Evolutionary conservation across 2,329 filamentous ascomycete genomes (phyloP), one percentile per base, ranked within the genome.

Genomic region (Pleoardoris graminearum): DNA sequence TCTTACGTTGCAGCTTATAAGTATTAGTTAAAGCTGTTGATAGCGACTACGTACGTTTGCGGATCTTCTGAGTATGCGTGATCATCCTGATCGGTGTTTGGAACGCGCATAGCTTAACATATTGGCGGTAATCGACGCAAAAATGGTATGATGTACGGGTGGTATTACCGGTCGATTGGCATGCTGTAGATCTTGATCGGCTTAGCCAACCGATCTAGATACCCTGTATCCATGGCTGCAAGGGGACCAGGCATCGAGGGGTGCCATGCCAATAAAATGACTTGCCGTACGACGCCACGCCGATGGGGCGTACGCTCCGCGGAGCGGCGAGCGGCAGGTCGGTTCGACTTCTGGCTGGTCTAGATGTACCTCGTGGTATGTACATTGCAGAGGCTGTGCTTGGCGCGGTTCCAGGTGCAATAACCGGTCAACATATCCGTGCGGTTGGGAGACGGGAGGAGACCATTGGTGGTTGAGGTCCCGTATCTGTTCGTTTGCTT

Each of bases 351-450:
- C 4, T 21, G 21, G 11, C 16, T 30, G 21, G 23, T 5, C 19
- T 23, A 22, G 5, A 29, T 30, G 25, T 21, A 19, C 23, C 25
- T 19, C 27, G 27, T 43, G n/a, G 30, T 36, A 27, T 4, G 14
- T 19, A 12, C 21, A 16, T 36, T 3, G 44, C 16, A 29, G 21
- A 8, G n/a, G 7, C 7, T 4, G 44, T 37, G 32, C 7, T 39
- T 32, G 16, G 19, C 36, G 27, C 30, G 47, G 47, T 37, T 42
- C 37, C 36, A 49, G 47, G 36, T 42, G 36, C 36, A 35, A 49
- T 19, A 36, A 42, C 23, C 30, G 19, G 8, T 33, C 27, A 7
- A 17, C 19, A 33, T 23, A 16, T 25, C 22, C 14, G n/a, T 47
- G 22, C 33, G 21, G 17, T 7, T 37, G n/a, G n/a, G 2, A 17